Percentiles rank a stretch among this genome's conserved stretches.
Evolutionary conservation across 106 monocot species (phyloP).

Genomic region (Hemerocallis citrina): DNA sequence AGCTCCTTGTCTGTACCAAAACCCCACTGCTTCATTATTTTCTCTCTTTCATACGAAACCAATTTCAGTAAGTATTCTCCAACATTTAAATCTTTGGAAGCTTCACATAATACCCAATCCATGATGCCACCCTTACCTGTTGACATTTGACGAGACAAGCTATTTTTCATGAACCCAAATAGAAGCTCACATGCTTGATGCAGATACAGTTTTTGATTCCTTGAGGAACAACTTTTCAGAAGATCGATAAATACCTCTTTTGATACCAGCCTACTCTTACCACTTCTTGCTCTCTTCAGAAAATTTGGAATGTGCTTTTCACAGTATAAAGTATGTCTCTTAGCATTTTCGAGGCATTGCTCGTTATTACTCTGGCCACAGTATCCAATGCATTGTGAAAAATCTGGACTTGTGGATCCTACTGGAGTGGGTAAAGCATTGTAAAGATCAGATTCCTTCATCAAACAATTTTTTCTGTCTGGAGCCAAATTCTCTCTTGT

Average conservation of each 20-base stretch:
- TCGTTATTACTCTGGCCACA: constrained; percentile 23
- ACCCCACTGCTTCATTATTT: constrained; percentile 54
- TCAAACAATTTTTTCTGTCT: constrained; percentile 43
- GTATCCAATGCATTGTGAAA: constrained; percentile 58
- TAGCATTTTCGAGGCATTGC: constrained; percentile 61
- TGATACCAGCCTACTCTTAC: constrained; percentile 58
- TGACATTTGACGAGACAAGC: constrained; percentile 41
- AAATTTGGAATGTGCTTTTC: constrained; percentile 75
- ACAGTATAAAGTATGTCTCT: constrained; percentile 67
- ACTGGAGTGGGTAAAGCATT: constrained; percentile 23
- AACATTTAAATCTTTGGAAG: constrained; percentile 53
- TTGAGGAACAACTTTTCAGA: constrained; percentile 48
- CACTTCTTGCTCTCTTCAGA: constrained; percentile 70
- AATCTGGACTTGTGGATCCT: constrained; percentile 9
- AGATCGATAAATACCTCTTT: constrained; percentile 73
- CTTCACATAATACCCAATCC: constrained; percentile 50
- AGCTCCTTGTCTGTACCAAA: constrained; percentile 26
- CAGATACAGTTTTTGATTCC: constrained; percentile 50
- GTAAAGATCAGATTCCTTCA: constrained; percentile 37
- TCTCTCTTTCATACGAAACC: constrained; percentile 75
- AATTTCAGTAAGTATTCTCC: constrained; percentile 78
- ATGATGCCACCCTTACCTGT: constrained; percentile 34
- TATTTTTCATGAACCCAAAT: constrained; percentile 73
- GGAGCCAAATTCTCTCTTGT: constrained; percentile 28
- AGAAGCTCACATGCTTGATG: constrained; percentile 87